Conservation (phyloP, 805 yeast species). For the Naumovozyma baii region DNA sequence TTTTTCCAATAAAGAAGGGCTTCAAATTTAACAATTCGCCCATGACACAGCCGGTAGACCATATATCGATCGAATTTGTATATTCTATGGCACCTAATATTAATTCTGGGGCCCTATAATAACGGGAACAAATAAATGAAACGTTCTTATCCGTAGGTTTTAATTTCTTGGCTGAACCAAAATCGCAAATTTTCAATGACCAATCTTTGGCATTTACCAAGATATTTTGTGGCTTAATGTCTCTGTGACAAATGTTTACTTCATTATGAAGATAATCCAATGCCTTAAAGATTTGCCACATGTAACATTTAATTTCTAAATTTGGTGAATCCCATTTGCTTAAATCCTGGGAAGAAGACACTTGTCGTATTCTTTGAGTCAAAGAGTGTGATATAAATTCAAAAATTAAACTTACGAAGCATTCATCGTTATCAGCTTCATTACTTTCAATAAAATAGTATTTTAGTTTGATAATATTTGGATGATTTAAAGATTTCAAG, state of each 20-base stretch:
- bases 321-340: slow-evolving; percentile 35
- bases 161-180: slow-evolving; percentile 74
- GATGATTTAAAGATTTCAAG: slow-evolving; percentile 65
- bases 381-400: slow-evolving; percentile 77
- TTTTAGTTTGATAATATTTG: slow-evolving; percentile 62
- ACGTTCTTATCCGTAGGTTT: slow-evolving; percentile 80
- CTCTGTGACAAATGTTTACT: slow-evolving; percentile 67
- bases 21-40: slow-evolving; percentile 89
- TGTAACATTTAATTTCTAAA: slow-evolving; percentile 55
- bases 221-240: slow-evolving; percentile 74
- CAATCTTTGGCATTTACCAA: slow-evolving; percentile 63
- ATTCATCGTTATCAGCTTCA: slow-evolving; percentile 47
- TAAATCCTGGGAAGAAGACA: too few species aligned
- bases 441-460: slow-evolving; percentile 63
- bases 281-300: slow-evolving; percentile 72
- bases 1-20: slow-evolving; percentile 89
- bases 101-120: slow-evolving; percentile 76
- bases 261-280: slow-evolving; percentile 74
- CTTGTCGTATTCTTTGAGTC: slow-evolving; percentile 60
- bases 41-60: slow-evolving; percentile 96
- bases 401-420: slow-evolving; percentile 73
- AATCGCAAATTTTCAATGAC: slow-evolving; percentile 67
- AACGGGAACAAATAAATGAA: slow-evolving; percentile 90
- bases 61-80: slow-evolving; percentile 85
- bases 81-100: slow-evolving; percentile 84